Evolutionary conservation across 495 filamentous ascomycete species (phyloP).

Genomic region (Delitschia confertaspora): DNA sequence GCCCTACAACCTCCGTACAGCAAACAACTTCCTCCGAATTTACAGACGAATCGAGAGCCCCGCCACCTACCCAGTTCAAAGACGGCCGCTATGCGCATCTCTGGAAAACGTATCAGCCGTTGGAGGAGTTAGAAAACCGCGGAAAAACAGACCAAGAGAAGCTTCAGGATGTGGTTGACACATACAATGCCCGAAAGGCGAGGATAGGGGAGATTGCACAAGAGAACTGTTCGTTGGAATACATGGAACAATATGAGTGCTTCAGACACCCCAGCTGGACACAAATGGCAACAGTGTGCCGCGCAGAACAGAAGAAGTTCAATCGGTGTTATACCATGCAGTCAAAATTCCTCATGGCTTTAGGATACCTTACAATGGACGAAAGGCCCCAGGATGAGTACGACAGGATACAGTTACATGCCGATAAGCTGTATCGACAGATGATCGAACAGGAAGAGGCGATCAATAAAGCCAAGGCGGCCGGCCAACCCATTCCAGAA

Average conservation of each 20-base stretch:
- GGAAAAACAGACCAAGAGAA: slow-evolving; percentile 63
- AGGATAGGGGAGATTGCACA: slow-evolving; percentile 72
- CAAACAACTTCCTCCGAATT: slow-evolving; percentile 3
- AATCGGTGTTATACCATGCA: slow-evolving; percentile 78
- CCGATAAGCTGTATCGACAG: slow-evolving; percentile 76
- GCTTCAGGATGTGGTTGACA: slow-evolving; percentile 65
- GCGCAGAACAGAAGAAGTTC: slow-evolving; percentile 57
- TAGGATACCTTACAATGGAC: slow-evolving; percentile 72
- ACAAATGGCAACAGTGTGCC: slow-evolving; percentile 63
- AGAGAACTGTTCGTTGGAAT: slow-evolving; percentile 88
- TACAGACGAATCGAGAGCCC: slow-evolving; percentile 30
- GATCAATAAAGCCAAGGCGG: slow-evolving; percentile 53
- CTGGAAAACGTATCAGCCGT: slow-evolving; percentile 79
- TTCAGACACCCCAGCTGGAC: slow-evolving; percentile 55
- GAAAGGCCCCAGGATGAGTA: slow-evolving; percentile 59
- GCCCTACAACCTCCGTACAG: not conserved
- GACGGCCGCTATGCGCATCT: slow-evolving; percentile 92
- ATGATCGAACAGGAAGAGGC: slow-evolving; percentile 69
- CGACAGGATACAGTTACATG: slow-evolving; percentile 92
- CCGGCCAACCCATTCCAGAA: slow-evolving; percentile 24
- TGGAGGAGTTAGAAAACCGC: slow-evolving; percentile 51
- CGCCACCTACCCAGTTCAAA: slow-evolving; percentile 50
- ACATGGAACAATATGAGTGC: slow-evolving; percentile 65
- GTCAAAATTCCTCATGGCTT: slow-evolving; percentile 74
- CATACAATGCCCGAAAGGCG: slow-evolving; percentile 71